These are phyloP conservation scores for Bifiguratus adelaidae DNA, from an alignment of 192 early-diverging fungal genomes.

Conservation along the genomic window DNA sequence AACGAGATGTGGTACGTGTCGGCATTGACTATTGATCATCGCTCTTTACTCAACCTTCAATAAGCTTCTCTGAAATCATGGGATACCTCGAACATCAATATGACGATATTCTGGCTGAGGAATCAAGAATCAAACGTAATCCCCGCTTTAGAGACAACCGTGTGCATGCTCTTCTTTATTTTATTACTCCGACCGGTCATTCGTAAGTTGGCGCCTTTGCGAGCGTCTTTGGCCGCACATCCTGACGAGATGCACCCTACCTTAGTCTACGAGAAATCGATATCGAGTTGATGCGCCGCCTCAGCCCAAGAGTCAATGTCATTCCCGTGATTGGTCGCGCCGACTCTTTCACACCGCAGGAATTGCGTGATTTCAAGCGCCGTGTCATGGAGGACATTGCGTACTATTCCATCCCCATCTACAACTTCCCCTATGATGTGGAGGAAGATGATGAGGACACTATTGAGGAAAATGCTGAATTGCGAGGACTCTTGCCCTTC, in stretches of 20 bases:
- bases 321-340: slow-evolving; percentile 94
- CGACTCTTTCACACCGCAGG: slow-evolving; percentile 83
- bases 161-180: slow-evolving; percentile 94
- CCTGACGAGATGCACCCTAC: neutral
- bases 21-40: too few relatives aligned
- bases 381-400: slow-evolving; percentile 92
- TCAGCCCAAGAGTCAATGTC: slow-evolving; percentile 89
- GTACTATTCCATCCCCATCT: slow-evolving; percentile 91
- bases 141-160: slow-evolving; percentile 91
- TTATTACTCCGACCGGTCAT: slow-evolving; percentile 96
- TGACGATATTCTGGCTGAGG: slow-evolving; percentile 88
- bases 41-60: too few relatives aligned
- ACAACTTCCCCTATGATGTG: slow-evolving; percentile 88
- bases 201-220: slow-evolving; percentile 29
- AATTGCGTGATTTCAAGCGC: slow-evolving; percentile 82
- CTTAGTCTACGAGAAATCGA: slow-evolving; percentile 86
- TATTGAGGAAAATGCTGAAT: slow-evolving; percentile 94
- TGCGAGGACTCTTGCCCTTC: slow-evolving; percentile 86
- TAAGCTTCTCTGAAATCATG: slow-evolving; percentile 85
- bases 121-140: slow-evolving; percentile 75
- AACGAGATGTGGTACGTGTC: slow-evolving; percentile 79
- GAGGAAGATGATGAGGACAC: slow-evolving; percentile 99
- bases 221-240: neutral
- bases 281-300: slow-evolving; percentile 83
- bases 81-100: slow-evolving; percentile 91